These are phyloP conservation scores for Globisporangium orthogonon DNA, from an alignment of 352 stramenopile genomes.

Conservation along the genomic window DNA sequence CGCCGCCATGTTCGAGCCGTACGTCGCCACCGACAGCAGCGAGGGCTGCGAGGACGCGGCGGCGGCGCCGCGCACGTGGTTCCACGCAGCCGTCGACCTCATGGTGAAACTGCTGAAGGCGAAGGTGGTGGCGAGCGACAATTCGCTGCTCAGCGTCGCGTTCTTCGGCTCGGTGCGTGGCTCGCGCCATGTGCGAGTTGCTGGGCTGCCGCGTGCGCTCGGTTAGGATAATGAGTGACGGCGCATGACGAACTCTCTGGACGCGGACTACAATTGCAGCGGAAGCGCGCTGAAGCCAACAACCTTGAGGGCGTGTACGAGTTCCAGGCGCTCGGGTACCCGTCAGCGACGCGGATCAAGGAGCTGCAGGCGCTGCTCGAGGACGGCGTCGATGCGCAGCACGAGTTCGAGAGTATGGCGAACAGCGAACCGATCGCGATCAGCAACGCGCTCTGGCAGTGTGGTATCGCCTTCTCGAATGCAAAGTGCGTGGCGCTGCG, in stretches of 20 bases:
- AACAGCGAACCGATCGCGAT: conserved; percentile 56
- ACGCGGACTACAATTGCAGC: conserved; percentile 17
- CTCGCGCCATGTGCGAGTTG: not conserved
- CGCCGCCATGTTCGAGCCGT: conserved; percentile 52
- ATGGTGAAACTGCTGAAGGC: conserved; percentile 65
- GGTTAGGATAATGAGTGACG: too few species aligned
- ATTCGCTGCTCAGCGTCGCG: conserved; percentile 66
- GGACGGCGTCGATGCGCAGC: conserved; percentile 27
- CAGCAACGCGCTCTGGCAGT: conserved; percentile 83
- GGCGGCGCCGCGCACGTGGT: conserved; percentile 42
- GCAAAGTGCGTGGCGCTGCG: conserved; percentile 42
- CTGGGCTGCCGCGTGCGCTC: too few species aligned
- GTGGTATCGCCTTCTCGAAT: conserved; percentile 70
- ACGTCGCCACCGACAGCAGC: conserved; percentile 5
- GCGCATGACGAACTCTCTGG: not conserved
- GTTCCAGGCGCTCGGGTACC: conserved; percentile 67
- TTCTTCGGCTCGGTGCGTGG: conserved; percentile 67
- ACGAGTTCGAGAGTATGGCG: conserved; percentile 46
- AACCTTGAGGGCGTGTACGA: conserved; percentile 70
- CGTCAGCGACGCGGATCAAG: conserved; percentile 68
- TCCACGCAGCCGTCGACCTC: conserved; percentile 64
- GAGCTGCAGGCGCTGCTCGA: conserved; percentile 58
- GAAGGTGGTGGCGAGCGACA: conserved; percentile 77
- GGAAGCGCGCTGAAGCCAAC: conserved; percentile 50
- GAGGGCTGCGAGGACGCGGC: conserved; percentile 6